Evolutionary conservation across 1,284 basidiomycete species (phyloP).

Genomic region (Mycosarcoma maydis): DNA sequence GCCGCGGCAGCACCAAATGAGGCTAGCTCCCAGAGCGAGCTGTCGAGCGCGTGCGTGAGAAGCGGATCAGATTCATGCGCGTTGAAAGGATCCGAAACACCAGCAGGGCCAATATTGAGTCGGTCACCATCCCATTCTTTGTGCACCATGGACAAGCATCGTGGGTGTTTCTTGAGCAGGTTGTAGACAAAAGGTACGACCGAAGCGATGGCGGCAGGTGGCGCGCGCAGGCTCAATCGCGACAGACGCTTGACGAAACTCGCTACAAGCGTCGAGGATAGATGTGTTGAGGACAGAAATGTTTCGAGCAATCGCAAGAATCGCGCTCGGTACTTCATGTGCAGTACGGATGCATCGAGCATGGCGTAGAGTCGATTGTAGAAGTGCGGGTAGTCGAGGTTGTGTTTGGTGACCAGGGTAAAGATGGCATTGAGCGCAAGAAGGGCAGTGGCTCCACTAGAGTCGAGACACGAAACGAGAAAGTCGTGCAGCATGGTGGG

Average conservation of each 20-base stretch:
- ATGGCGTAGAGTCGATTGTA: slow-evolving; percentile 93
- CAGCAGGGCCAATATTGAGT: slow-evolving; percentile 56
- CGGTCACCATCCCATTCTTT: slow-evolving; percentile 60
- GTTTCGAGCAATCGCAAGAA: slow-evolving; percentile 93
- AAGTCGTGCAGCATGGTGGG: slow-evolving; percentile 87
- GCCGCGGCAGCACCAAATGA: slow-evolving; percentile 71
- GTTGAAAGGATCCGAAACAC: slow-evolving; percentile 72
- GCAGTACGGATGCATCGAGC: slow-evolving; percentile 78
- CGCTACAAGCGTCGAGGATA: slow-evolving; percentile 87
- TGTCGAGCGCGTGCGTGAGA: slow-evolving; percentile 80
- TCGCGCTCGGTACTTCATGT: slow-evolving; percentile 88
- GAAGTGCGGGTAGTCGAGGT: slow-evolving; percentile 94
- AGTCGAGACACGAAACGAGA: slow-evolving; percentile 82
- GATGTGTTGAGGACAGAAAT: slow-evolving; percentile 89
- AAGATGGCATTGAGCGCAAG: slow-evolving; percentile 92
- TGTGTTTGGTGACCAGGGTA: slow-evolving; percentile 89
- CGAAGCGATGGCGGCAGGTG: slow-evolving; percentile 89
- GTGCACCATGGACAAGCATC: slow-evolving; percentile 92
- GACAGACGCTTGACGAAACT: slow-evolving; percentile 93
- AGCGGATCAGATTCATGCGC: slow-evolving; percentile 78
- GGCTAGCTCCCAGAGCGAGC: slow-evolving; percentile 90
- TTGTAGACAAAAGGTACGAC: slow-evolving; percentile 95
- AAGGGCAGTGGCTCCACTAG: slow-evolving; percentile 79
- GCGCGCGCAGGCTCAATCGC: slow-evolving; percentile 81
- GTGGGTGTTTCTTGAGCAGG: slow-evolving; percentile 88